Evolutionary conservation across 495 filamentous ascomycete genomes (phyloP).

Genomic region (Margaritispora aquatica): DNA sequence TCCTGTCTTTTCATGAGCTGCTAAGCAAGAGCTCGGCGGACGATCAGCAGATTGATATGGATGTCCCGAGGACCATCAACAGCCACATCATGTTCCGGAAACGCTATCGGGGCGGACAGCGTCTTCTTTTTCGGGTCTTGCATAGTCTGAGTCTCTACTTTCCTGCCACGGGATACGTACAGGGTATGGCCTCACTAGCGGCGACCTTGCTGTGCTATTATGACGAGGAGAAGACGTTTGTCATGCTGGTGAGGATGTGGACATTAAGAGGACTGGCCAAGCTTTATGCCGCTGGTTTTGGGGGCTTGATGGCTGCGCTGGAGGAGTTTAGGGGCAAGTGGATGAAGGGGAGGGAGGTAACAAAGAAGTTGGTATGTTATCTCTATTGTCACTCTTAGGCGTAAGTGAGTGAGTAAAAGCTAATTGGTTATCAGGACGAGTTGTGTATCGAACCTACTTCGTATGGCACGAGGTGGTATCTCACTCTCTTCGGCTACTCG

Average conservation of each 20-base stretch:
- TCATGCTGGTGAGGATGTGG: slow-evolving; percentile 94
- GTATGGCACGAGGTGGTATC: slow-evolving; percentile 95
- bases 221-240: slow-evolving; percentile 88
- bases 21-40: slow-evolving; percentile 72
- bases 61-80: slow-evolving; percentile 92
- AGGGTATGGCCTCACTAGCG: slow-evolving; percentile 93
- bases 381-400: background rate
- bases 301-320: slow-evolving; percentile 79
- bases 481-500: slow-evolving; percentile 96
- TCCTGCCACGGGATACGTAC: slow-evolving; percentile 89
- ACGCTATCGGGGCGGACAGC: slow-evolving; percentile 85
- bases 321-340: slow-evolving; percentile 84
- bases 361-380: slow-evolving; percentile 49
- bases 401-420: slow-evolving; percentile 45
- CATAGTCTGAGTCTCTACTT: slow-evolving; percentile 89
- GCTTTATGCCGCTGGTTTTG: slow-evolving; percentile 80
- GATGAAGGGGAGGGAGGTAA: slow-evolving; percentile 70
- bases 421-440: slow-evolving; percentile 43
- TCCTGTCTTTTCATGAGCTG: slow-evolving; percentile 60
- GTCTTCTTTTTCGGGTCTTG: slow-evolving; percentile 86
- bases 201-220: slow-evolving; percentile 95
- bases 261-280: slow-evolving; percentile 77
- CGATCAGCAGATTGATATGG: slow-evolving; percentile 95
- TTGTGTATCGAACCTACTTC: slow-evolving; percentile 79
- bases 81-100: slow-evolving; percentile 97